Evolutionary conservation across 2,329 filamentous ascomycete species (phyloP), one percentile per base, ranked within the genome.

Genomic region (Stachybotrys chartarum): DNA sequence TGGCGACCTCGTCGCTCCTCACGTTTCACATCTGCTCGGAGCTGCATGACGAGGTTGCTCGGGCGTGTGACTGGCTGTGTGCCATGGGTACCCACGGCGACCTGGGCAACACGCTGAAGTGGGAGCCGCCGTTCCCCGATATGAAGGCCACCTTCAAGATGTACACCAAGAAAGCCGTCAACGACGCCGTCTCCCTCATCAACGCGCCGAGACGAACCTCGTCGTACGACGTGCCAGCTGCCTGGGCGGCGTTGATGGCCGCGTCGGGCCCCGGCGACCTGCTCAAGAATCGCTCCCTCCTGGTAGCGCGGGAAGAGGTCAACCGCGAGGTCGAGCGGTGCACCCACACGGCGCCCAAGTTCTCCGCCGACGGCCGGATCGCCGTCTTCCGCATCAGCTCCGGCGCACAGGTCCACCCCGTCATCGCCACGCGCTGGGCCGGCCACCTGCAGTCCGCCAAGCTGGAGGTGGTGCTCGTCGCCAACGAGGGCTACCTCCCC

Each of bases 371-470:
- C 56, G 82, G 76, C 1, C 81, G 75, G 51, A 77, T 88, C 12
- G 85, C 84, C 0, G 80, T 88, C 0, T 75, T 88, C 49, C 76
- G 81, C 5, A 87, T 88, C 61, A 75, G 68, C 39, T 85, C 80
- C 1, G 68, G 72, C 30, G 81, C 83, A 1, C 85, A 88, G 61
- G 75, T 88, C 0, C 86, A 89, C 64, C 82, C 84, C 0, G 76
- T 88, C 3, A 85, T 88, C 55, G 85, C 85, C 2, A 86, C 83
- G 5, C 73, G 85, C 11, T 88, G 85, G 85, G 80, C 84, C 1
- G 80, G 82, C 0, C 76, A 82, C 59, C 70, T 88, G 4, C 77
- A 77, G 50, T 83, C 81, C 1, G 73, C 78, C 51, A 79, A 78
- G 54, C 72, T 88, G 1, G 80, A 87, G 61, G 81, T 87, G 1